Conservation (phyloP, 805 yeast species). For the Metschnikowia baotianmanensis region DNA sequence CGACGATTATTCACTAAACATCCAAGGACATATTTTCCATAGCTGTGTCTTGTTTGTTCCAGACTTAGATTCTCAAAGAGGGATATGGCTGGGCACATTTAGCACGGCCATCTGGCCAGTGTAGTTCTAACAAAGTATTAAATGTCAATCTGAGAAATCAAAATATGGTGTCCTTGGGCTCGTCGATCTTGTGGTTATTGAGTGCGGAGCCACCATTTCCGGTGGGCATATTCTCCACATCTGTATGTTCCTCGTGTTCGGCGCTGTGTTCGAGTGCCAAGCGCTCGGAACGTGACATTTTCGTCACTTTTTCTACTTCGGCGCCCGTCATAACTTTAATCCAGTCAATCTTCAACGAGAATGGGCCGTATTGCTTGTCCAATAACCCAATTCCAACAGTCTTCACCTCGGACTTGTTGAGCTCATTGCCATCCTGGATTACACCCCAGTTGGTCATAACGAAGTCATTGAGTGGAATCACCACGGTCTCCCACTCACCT, state of each 20-base stretch:
- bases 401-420: constrained; percentile 63
- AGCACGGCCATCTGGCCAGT: background rate
- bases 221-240: constrained; percentile 22
- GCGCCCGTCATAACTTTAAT: constrained; percentile 64
- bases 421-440: constrained; percentile 46
- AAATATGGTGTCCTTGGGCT: constrained; percentile 35
- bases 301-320: constrained; percentile 43
- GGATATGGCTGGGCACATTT: too few relatives aligned
- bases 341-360: constrained; percentile 65
- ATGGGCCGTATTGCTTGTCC: constrained; percentile 78
- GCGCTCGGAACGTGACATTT: constrained; percentile 30
- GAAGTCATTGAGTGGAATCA: constrained; percentile 73
- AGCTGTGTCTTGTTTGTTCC: too few relatives aligned
- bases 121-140: background rate
- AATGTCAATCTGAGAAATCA: constrained; percentile 12
- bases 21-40: too few relatives aligned
- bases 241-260: constrained; percentile 9
- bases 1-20: too few relatives aligned
- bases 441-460: constrained; percentile 83
- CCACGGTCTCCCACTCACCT: constrained; percentile 81
- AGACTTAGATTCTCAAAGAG: too few relatives aligned
- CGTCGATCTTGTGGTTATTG: constrained; percentile 25
- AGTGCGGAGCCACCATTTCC: constrained; percentile 30
- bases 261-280: constrained; percentile 17
- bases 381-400: constrained; percentile 77